Evolutionary conservation across 2,329 filamentous ascomycete genomes (phyloP).

Genomic region (Bisporella sp.): DNA sequence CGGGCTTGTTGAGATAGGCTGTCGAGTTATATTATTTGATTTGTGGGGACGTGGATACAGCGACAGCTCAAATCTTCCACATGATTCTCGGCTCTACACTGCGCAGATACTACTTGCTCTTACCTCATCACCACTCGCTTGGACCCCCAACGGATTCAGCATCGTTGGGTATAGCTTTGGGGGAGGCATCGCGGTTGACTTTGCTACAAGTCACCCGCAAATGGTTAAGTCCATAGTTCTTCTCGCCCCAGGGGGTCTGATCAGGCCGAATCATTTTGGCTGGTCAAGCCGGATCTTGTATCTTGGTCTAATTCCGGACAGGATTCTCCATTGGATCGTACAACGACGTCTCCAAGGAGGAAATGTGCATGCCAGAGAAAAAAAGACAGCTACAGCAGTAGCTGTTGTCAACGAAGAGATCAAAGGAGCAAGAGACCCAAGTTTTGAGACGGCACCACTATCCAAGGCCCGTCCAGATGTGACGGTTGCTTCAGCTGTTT

Average conservation of each 20-base stretch:
- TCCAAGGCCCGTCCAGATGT: slow-evolving; percentile 10
- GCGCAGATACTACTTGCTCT: slow-evolving; percentile 59
- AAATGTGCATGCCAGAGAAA: not conserved
- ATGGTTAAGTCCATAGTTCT: slow-evolving; percentile 66
- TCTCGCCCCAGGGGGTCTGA: slow-evolving; percentile 71
- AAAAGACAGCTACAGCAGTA: slow-evolving; percentile 2
- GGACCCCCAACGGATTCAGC: slow-evolving; percentile 52
- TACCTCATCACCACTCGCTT: slow-evolving; percentile 39
- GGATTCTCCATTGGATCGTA: slow-evolving; percentile 27
- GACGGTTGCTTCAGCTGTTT: slow-evolving; percentile 30
- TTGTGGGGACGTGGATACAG: slow-evolving; percentile 74
- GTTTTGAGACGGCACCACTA: slow-evolving; percentile 16
- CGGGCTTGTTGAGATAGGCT: slow-evolving; percentile 57
- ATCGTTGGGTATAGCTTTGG: slow-evolving; percentile 76
- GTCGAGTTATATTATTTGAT: slow-evolving; percentile 74
- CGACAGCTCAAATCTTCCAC: slow-evolving; percentile 50
- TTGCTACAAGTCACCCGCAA: slow-evolving; percentile 61
- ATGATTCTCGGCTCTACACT: slow-evolving; percentile 58
- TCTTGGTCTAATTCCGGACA: slow-evolving; percentile 46
- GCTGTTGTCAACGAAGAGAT: slow-evolving; percentile 10
- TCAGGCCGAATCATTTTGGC: slow-evolving; percentile 50
- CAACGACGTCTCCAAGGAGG: slow-evolving; percentile 5
- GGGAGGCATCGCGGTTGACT: slow-evolving; percentile 64
- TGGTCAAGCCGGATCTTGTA: slow-evolving; percentile 43
- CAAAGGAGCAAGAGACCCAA: slow-evolving; percentile 9